Evolutionary conservation across 2,329 filamentous ascomycete genomes (phyloP), one percentile per base, ranked within the genome.

Genomic region (Colletotrichum tanaceti): DNA sequence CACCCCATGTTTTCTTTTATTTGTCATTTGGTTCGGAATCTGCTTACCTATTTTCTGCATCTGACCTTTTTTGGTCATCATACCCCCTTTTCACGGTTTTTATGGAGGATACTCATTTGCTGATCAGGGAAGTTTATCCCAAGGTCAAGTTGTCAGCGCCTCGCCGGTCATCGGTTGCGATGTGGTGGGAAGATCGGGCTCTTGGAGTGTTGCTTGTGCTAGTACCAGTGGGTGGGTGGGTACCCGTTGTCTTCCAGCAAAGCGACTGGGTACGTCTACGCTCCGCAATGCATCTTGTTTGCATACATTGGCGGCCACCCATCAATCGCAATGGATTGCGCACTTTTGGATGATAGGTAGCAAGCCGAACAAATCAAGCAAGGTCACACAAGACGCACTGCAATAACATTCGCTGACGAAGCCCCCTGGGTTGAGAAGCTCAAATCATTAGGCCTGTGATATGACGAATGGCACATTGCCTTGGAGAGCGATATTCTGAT

Each of bases 1-100:
- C 70, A 65, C 69, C 70, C 70, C 68, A 71, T 32, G 28, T 53
- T 38, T 54, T 70, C 69, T 58, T 44, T 32, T 49, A 53, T 49
- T 58, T 44, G 5, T 43, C 22, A 38, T 35, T 54, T 47, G 49
- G 65, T 46, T 46, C n/a, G 24, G 28, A 7, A 35, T 35, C 50
- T 46, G 24, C n/a, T 35, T 35, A 35, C 2, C 9, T 10, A 39
- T 39, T 10, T 20, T 58, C 18, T 44, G 46, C 49, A 52, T 54
- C 50, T 62, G 44, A 52, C 44, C 44, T 44, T 16, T 38, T 14
- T 57, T 58, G 61, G 61, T 22, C 41, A 58, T 63, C 63, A 70
- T 68, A 68, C 63, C 63, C 63, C 52, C 57, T 61, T 54, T 24
- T n/a, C 32, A 20, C 46, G 44, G 14, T 39, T 50, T 7, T 20